Conservation (phyloP, 2,329 filamentous ascomycete species). For the Sclerotinia subarctica region DNA sequence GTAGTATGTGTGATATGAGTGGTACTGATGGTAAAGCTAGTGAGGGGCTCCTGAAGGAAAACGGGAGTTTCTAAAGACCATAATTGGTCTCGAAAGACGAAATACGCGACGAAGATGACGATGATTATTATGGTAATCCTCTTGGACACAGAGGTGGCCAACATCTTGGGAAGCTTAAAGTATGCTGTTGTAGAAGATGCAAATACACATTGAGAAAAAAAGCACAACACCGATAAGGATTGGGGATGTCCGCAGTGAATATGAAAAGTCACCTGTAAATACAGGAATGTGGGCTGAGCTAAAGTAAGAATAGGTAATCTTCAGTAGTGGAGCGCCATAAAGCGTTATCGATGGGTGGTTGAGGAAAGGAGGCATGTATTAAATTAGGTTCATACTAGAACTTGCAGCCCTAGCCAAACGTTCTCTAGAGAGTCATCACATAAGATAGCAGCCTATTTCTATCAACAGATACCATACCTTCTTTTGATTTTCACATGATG, state of each 20-base stretch:
- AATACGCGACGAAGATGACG: background rate
- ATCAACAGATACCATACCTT: background rate
- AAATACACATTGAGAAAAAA: background rate
- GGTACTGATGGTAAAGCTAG: background rate
- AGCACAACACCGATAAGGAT: background rate
- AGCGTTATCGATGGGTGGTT: too few species aligned
- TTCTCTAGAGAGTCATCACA: background rate
- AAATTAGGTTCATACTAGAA: background rate
- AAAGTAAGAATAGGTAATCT: background rate
- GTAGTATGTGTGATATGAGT: background rate
- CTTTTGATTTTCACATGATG: background rate
- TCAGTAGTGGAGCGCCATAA: background rate
- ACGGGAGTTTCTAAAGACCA: conserved; percentile 12
- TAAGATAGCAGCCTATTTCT: background rate
- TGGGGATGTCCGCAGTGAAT: too few species aligned
- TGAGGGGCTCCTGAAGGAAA: background rate
- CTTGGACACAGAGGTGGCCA: conserved; percentile 6
- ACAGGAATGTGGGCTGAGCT: background rate
- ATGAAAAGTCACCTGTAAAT: background rate
- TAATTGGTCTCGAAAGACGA: background rate
- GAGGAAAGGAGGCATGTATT: background rate
- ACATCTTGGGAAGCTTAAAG: background rate
- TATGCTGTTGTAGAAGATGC: background rate
- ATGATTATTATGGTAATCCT: background rate
- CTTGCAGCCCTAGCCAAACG: background rate